Evolutionary conservation across 2,329 filamentous ascomycete species (phyloP), one percentile per base, ranked within the genome.

Genomic region (Aspergillus sp.): DNA sequence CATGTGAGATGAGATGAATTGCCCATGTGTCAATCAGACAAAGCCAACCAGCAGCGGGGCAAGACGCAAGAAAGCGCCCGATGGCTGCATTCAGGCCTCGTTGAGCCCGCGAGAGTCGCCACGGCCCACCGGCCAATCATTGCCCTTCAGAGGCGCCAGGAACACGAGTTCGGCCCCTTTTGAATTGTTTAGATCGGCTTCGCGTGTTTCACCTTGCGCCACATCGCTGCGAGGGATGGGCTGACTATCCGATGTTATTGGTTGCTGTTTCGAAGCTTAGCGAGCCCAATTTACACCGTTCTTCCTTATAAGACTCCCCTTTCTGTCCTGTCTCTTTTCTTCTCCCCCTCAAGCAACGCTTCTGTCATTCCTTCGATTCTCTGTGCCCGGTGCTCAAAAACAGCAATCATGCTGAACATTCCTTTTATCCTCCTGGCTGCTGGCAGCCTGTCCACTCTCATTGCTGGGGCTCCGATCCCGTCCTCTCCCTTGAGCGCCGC

Each of bases 371-470:
- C 61, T 46, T 63, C 57, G 13, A 13, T 46, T 47, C 46, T 55
- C 34, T 38, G 60, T 63, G 60, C 51, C 55, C 17, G 60, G 45
- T 50, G 47, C 55, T 56, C 59, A 43, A 41, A 41, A 2, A 25
- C 31, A n/a, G 48, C 41, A 25, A 59, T 25, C 45, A 62, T 59
- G 60, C 38, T 59, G 56, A 48, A 45, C 61, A 52, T 57, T 63
- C 57, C 61, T 60, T 60, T 63, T n/a, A 58, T 62, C 54, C 30
- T 72, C 57, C 52, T 72, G 67, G 71, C 71, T 72, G 71, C 71
- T 68, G 71, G 71, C 71, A 72, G 71, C 67, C 69, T 72, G 59
- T 57, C 69, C 66, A 59, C 62, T 43, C 64, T 71, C 64, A 68
- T 71, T 71, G 66, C 60, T 58, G 69, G 68, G 65, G 66, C 68